phyloP scores from a whole-genome alignment of 2,329 filamentous ascomycete genomes.

The Acephala macrosclerotiorum region DNA sequence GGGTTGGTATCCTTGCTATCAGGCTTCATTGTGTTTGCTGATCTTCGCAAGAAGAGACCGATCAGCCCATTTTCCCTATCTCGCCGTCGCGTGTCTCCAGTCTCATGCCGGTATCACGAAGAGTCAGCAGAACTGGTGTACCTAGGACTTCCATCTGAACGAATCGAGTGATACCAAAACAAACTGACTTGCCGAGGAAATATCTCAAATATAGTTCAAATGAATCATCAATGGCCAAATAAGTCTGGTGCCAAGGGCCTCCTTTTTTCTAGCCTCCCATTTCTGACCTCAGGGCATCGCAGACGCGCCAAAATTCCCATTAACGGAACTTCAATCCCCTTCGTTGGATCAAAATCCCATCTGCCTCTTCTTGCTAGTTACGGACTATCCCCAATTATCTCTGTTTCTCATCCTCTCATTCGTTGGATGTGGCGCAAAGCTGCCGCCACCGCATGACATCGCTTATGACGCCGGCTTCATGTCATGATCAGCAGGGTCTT shows the following conservation, averaged over 20 bases:
- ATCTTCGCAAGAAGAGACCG: not conserved
- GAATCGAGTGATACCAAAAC: not conserved
- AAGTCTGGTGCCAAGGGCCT: not conserved
- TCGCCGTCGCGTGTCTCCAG: not conserved
- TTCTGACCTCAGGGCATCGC: not conserved
- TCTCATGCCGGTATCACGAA: not conserved
- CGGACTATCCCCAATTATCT: conserved; percentile 15
- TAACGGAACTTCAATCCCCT: not conserved
- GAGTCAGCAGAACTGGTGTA: too few species aligned
- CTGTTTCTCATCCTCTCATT: not conserved
- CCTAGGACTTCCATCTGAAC: not conserved
- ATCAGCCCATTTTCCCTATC: not conserved
- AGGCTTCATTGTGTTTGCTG: conserved; percentile 7
- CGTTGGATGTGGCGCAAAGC: not conserved
- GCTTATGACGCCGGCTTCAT: conserved; percentile 26
- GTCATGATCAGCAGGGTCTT: conserved; percentile 33
- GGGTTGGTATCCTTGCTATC: not conserved
- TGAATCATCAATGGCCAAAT: not conserved
- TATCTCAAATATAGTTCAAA: not conserved
- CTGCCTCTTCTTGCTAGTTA: not conserved
- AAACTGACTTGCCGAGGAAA: not conserved
- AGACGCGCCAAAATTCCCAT: not conserved
- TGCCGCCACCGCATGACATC: conserved; percentile 25
- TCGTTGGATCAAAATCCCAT: conserved; percentile 3
- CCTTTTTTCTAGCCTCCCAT: not conserved